phyloP scores from a whole-genome alignment of 2,329 filamentous ascomycete species.

The Huntiella bhutanensis region DNA sequence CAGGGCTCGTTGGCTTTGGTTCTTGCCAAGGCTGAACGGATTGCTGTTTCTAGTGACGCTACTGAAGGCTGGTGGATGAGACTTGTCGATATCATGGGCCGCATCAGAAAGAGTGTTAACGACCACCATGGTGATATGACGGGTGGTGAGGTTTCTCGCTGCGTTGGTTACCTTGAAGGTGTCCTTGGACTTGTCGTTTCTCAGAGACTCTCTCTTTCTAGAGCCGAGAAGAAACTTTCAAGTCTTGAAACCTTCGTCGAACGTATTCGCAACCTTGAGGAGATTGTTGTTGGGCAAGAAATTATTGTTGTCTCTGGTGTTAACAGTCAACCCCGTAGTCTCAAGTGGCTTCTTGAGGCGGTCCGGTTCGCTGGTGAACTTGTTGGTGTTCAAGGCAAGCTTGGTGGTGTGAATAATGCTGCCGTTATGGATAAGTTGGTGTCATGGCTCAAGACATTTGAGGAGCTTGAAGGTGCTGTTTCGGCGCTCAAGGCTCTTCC shows the following conservation, averaged over 20 bases:
- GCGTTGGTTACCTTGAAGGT: constrained; percentile 72
- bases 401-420: constrained; percentile 34
- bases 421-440: constrained; percentile 26
- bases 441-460: constrained; percentile 31
- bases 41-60: constrained; percentile 16
- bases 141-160: constrained; percentile 57
- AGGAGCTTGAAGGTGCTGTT: constrained; percentile 24
- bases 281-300: background rate
- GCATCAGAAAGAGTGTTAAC: constrained; percentile 44
- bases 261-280: constrained; percentile 2
- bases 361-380: constrained; percentile 42
- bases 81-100: constrained; percentile 52
- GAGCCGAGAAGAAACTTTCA: constrained; percentile 10
- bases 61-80: constrained; percentile 42
- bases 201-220: constrained; percentile 32
- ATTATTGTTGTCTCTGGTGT: background rate
- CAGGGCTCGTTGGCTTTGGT: constrained; percentile 55
- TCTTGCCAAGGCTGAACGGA: constrained; percentile 36
- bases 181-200: constrained; percentile 46
- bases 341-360: constrained; percentile 50
- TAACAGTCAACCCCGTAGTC: constrained; percentile 1
- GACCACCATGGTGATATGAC: constrained; percentile 76
- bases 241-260: constrained; percentile 2
- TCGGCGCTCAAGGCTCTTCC: constrained; percentile 30
- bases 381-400: constrained; percentile 45